Conservation (phyloP, 805 yeast genomes). For the Zygotorulaspora florentina region DNA sequence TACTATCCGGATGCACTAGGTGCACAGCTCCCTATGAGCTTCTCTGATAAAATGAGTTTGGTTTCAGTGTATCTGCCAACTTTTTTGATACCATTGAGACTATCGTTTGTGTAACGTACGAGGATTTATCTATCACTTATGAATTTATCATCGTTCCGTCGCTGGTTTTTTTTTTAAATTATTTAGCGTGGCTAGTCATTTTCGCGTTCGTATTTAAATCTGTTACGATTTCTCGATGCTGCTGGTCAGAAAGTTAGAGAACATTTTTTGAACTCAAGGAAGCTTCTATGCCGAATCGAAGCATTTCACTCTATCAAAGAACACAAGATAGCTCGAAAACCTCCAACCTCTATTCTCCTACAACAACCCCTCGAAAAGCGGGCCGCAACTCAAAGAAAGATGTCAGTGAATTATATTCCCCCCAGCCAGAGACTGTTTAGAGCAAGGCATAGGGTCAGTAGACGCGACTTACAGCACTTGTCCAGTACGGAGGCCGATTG, state of each 20-base stretch:
- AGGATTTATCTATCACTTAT: neutral
- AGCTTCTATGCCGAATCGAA: too few relatives aligned
- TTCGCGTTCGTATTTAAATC: constrained; percentile 1
- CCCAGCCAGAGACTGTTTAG: constrained; percentile 18
- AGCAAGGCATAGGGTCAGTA: constrained; percentile 16
- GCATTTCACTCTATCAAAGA: neutral
- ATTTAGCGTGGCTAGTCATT: neutral
- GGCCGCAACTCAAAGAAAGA: neutral
- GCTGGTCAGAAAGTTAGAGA: neutral
- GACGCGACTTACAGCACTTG: constrained; percentile 13
- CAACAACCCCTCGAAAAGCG: neutral
- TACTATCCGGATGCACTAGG: constrained; percentile 20
- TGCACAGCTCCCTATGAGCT: constrained; percentile 13
- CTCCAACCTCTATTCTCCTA: neutral
- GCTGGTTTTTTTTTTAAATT: neutral
- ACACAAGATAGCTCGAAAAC: neutral
- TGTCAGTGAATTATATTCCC: constrained; percentile 12
- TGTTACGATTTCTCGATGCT: neutral
- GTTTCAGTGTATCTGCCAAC: constrained; percentile 31
- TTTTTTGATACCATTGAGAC: constrained; percentile 28
- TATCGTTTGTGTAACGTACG: constrained; percentile 9
- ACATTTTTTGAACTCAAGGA: neutral
- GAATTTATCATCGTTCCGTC: neutral
- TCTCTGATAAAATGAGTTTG: constrained; percentile 20
- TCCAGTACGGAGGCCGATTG: constrained; percentile 8